Percentiles rank a stretch among this genome's conserved stretches.
Conservation (phyloP, 2,329 filamentous ascomycete species). For the Aspergillus sp. region DNA sequence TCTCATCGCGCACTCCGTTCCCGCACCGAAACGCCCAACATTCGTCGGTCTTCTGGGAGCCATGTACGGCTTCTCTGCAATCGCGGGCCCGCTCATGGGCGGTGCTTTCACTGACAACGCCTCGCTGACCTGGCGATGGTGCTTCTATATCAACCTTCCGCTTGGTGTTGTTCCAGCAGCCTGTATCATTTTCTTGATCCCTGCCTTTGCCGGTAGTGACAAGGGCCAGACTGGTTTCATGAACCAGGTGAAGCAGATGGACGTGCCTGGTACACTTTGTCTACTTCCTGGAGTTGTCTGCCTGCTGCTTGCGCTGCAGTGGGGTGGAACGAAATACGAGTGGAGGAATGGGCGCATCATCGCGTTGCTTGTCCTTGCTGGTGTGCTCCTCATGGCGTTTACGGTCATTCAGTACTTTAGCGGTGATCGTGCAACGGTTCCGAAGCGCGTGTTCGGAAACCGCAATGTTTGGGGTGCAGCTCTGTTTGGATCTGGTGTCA, state of each 20-base stretch:
- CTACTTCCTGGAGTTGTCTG: conserved; percentile 17
- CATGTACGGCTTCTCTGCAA: conserved; percentile 7
- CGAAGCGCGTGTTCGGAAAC: conserved; percentile 12
- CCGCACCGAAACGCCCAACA: neutral
- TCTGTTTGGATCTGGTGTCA: conserved; percentile 4
- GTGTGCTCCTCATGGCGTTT: conserved; percentile 10
- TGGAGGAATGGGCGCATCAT: conserved; percentile 20
- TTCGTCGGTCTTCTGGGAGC: conserved; percentile 2
- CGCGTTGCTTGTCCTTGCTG: conserved; percentile 11
- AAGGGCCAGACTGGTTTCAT: neutral
- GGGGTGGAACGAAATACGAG: conserved; percentile 19
- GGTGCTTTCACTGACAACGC: conserved; percentile 21
- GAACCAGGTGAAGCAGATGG: conserved; percentile 10
- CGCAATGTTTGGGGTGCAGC: conserved; percentile 15
- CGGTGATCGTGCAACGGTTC: conserved; percentile 15
- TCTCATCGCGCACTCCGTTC: neutral
- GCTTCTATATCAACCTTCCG: conserved; percentile 25
- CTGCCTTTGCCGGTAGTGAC: neutral
- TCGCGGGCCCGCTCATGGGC: conserved; percentile 14
- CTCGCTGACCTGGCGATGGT: conserved; percentile 20
- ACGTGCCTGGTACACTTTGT: neutral
- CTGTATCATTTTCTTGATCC: conserved; percentile 10
- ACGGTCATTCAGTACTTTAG: conserved; percentile 4
- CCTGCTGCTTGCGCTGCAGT: conserved; percentile 22
- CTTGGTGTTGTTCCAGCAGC: conserved; percentile 8